A percentile compares a stretch with the other conserved stretches of the same genome.
phyloP scores from a whole-genome alignment of 257 asterid species.

The Salvia hispanica region DNA sequence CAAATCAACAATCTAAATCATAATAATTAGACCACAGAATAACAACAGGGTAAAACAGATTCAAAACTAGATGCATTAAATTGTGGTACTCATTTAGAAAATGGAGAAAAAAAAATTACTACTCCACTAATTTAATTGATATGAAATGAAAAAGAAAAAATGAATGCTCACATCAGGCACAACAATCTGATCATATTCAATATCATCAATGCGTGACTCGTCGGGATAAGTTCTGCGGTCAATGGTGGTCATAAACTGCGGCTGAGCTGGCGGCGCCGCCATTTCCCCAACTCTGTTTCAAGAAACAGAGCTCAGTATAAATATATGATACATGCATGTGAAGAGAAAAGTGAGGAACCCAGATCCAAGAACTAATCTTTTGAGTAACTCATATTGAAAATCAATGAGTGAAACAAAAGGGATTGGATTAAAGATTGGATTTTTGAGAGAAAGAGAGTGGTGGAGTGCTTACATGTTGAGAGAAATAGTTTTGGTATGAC shows the following conservation, averaged over 20 bases:
- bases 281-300: conserved; percentile 44
- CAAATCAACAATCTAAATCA: conserved; percentile 11
- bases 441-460: conserved; percentile 3
- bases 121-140: conserved; percentile 2
- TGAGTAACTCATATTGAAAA: background rate
- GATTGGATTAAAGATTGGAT: background rate
- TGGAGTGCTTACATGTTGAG: conserved; percentile 5
- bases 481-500: background rate
- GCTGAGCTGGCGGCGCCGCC: conserved; percentile 56
- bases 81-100: background rate
- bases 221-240: conserved; percentile 52
- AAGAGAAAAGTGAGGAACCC: conserved; percentile 3
- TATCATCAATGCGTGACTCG: conserved; percentile 67
- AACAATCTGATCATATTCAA: conserved; percentile 83
- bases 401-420: conserved; percentile 6
- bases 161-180: conserved; percentile 71
- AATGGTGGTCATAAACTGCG: conserved; percentile 73
- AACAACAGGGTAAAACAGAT: background rate
- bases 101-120: background rate
- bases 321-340: conserved; percentile 29
- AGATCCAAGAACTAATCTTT: conserved; percentile 28
- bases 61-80: background rate
- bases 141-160: background rate
- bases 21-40: background rate
- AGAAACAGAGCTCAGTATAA: conserved; percentile 12